These are phyloP conservation scores for Vanrija sp. DNA, from an alignment of 1,284 basidiomycete species.

Conservation along the genomic window DNA sequence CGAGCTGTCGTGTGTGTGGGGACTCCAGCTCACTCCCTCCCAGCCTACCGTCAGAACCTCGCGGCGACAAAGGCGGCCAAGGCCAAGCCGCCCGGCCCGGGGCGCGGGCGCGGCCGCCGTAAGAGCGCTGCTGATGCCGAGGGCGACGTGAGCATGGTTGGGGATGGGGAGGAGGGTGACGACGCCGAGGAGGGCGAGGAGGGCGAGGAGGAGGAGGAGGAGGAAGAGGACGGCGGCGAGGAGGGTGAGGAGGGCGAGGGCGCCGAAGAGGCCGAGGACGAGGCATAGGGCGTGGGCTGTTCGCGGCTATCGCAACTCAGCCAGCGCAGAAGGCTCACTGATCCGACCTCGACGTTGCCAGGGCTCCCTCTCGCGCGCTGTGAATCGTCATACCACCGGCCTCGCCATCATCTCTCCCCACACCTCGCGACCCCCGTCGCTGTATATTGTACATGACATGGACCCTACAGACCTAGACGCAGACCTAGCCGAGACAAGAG, in stretches of 20 bases:
- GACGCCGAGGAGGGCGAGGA: conserved; percentile 20
- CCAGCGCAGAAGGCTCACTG: too few species aligned
- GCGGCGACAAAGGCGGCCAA: conserved; percentile 33
- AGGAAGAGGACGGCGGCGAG: conserved; percentile 21
- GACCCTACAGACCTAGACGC: too few species aligned
- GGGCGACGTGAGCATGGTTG: conserved; percentile 12
- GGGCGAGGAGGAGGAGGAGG: conserved; percentile 18
- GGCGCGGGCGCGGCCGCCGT: conserved; percentile 39
- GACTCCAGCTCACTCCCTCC: too few species aligned
- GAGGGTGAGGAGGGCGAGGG: conserved; percentile 16
- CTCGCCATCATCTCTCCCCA: neutral
- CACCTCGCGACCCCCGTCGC: neutral
- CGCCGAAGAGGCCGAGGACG: conserved; percentile 5
- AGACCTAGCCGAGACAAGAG: too few species aligned
- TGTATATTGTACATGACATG: neutral
- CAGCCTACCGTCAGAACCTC: conserved; percentile 36
- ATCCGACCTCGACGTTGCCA: too few species aligned
- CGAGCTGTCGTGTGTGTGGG: neutral
- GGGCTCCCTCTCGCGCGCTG: too few species aligned
- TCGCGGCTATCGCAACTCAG: too few species aligned
- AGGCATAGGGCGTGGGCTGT: neutral
- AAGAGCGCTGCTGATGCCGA: conserved; percentile 27
- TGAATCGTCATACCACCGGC: neutral
- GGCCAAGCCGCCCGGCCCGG: conserved; percentile 27
- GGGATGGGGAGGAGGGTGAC: conserved; percentile 43